phyloP scores from a whole-genome alignment of 2,329 filamentous ascomycete species.

The Sarocladiaceae sp. region DNA sequence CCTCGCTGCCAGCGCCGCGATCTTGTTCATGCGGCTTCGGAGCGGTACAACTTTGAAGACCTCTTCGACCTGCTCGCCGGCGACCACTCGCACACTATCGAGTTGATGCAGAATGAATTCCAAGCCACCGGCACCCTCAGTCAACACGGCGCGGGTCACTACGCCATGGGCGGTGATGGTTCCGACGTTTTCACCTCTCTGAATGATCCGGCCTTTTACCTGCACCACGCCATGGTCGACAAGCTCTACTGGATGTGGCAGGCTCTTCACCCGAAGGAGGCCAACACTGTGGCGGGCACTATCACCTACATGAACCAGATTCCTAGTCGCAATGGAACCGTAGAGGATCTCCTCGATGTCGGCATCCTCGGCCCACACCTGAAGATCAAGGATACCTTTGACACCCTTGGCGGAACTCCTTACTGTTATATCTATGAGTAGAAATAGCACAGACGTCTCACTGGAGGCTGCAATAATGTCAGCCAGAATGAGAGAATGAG shows the following conservation, averaged over 20 bases:
- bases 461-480: no score
- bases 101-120: constrained; percentile 19
- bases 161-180: constrained; percentile 27
- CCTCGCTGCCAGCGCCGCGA: constrained; percentile 39
- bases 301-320: constrained; percentile 14
- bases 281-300: constrained; percentile 14
- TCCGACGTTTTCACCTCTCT: constrained; percentile 24
- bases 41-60: constrained; percentile 4
- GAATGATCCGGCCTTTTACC: constrained; percentile 22
- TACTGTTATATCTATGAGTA: constrained; percentile 7
- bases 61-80: constrained; percentile 12
- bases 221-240: constrained; percentile 21
- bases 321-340: constrained; percentile 15
- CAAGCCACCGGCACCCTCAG: constrained; percentile 21
- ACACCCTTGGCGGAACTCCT: constrained; percentile 7
- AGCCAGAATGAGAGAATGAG: no score
- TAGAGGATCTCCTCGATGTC: constrained; percentile 17
- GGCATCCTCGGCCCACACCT: constrained; percentile 14
- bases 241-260: constrained; percentile 21
- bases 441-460: no score
- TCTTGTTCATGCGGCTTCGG: constrained; percentile 21
- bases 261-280: constrained; percentile 12
- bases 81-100: constrained; percentile 9
- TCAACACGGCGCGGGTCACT: constrained; percentile 28
- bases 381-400: constrained; percentile 15